These are phyloP conservation scores for Lactarius psammicola DNA, from an alignment of 768 basidiomycete genomes.

Conservation along the genomic window DNA sequence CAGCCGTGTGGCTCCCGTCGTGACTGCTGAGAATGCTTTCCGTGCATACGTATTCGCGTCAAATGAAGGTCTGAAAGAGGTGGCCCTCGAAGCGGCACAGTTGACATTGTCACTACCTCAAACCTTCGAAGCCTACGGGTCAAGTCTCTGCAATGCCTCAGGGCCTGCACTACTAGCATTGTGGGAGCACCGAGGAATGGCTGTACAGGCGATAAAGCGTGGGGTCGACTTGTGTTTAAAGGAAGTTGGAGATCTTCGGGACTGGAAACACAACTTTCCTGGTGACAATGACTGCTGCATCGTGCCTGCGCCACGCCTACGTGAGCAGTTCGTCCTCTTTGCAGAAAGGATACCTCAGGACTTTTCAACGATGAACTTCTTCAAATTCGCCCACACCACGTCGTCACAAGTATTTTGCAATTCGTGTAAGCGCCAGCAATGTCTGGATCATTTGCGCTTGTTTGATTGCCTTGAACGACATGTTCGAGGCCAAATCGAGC, in stretches of 20 bases:
- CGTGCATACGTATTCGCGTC: slow-evolving; percentile 15
- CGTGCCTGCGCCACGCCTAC: background rate
- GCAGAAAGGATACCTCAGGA: background rate
- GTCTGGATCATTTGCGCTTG: background rate
- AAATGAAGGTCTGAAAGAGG: slow-evolving; percentile 1
- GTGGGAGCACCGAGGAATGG: slow-evolving; percentile 3
- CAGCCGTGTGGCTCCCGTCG: slow-evolving; percentile 2
- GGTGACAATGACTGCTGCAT: background rate
- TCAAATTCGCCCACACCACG: slow-evolving; percentile 2
- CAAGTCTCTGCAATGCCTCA: slow-evolving; percentile 5
- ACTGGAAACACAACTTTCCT: background rate
- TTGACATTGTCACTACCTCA: slow-evolving; percentile 7
- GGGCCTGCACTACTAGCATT: slow-evolving; percentile 10
- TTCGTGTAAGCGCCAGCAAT: background rate
- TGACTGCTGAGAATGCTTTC: slow-evolving; percentile 9
- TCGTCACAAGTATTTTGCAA: background rate
- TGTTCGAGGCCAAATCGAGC: background rate
- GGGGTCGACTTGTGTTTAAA: background rate
- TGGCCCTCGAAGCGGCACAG: slow-evolving; percentile 7
- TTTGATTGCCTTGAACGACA: slow-evolving; percentile 7
- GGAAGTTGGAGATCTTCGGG: slow-evolving; percentile 15
- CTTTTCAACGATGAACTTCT: background rate
- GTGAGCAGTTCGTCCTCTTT: background rate
- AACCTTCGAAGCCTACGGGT: slow-evolving; percentile 1
- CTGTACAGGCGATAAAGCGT: background rate